A percentile compares a stretch with the other conserved stretches of the same genome.
Conservation (phyloP, 2,329 filamentous ascomycete genomes). For the Pestalotiopsis fici region DNA sequence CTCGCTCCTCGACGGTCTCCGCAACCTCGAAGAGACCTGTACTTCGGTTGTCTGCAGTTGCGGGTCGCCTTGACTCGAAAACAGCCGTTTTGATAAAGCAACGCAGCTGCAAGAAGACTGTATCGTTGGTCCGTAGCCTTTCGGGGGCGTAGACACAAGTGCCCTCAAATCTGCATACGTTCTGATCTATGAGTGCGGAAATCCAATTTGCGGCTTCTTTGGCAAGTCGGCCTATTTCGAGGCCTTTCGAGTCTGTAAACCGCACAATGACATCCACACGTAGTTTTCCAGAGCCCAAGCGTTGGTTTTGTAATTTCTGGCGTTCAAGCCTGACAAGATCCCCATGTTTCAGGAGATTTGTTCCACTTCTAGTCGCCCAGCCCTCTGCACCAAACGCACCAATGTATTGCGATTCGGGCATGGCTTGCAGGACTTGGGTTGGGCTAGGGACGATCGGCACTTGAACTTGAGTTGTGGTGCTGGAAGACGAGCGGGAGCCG, state of each 20-base stretch:
- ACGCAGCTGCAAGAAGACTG: conserved; percentile 84
- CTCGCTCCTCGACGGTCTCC: conserved; percentile 83
- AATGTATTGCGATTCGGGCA: conserved; percentile 66
- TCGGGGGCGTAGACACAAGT: conserved; percentile 89
- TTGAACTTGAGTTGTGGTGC: neutral
- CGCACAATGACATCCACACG: conserved; percentile 86
- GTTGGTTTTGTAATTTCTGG: conserved; percentile 69
- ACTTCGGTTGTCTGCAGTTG: conserved; percentile 68
- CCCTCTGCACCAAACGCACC: conserved; percentile 89
- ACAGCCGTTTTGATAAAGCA: conserved; percentile 75
- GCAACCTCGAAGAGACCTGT: conserved; percentile 79
- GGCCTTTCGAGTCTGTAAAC: conserved; percentile 78
- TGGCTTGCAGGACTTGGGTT: conserved; percentile 18
- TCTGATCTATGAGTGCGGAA: conserved; percentile 87
- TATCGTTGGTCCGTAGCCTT: conserved; percentile 83
- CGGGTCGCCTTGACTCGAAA: conserved; percentile 67
- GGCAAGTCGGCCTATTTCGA: conserved; percentile 83
- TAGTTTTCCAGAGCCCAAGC: conserved; percentile 43
- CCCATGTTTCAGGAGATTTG: conserved; percentile 73
- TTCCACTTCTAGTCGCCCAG: conserved; percentile 88
- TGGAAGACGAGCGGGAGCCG: neutral
- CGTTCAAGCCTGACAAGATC: conserved; percentile 87
- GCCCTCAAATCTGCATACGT: conserved; percentile 83
- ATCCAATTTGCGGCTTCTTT: conserved; percentile 91
- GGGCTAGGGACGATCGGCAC: conserved; percentile 11